phyloP scores from a whole-genome alignment of 257 asterid genomes.

The Datura wrightii region DNA sequence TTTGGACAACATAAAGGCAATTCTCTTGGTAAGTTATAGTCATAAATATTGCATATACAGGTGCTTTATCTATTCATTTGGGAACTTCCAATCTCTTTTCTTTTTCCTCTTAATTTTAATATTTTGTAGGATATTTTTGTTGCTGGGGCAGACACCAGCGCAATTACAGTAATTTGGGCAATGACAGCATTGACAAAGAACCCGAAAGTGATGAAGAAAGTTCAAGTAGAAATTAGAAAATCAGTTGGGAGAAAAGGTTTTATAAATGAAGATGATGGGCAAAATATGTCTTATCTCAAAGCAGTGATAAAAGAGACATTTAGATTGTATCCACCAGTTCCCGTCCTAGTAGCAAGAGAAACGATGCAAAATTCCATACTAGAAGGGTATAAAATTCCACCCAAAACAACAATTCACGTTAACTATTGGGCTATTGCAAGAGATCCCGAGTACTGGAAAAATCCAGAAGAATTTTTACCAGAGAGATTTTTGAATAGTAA shows the following conservation, averaged over 20 bases:
- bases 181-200: slow-evolving; percentile 16
- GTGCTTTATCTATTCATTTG: not conserved
- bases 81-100: not conserved
- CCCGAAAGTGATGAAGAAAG: not conserved
- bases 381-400: not conserved
- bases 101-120: not conserved
- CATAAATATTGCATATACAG: too few relatives aligned
- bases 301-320: slow-evolving; percentile 7
- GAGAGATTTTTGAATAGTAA: not conserved
- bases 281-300: not conserved
- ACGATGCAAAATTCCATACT: not conserved
- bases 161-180: not conserved
- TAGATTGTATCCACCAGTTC: not conserved
- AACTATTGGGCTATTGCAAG: not conserved
- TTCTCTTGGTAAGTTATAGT: slow-evolving; percentile 32
- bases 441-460: not conserved
- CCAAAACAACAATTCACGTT: not conserved
- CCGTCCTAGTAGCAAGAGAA: not conserved
- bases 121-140: slow-evolving; percentile 17
- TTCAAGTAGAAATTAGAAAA: slow-evolving; percentile 15
- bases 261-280: not conserved
- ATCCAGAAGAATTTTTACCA: not conserved
- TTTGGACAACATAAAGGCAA: slow-evolving; percentile 35
- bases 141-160: not conserved
- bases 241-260: not conserved